Conservation (phyloP, 768 basidiomycete genomes). For the Gautieria morchelliformis region DNA sequence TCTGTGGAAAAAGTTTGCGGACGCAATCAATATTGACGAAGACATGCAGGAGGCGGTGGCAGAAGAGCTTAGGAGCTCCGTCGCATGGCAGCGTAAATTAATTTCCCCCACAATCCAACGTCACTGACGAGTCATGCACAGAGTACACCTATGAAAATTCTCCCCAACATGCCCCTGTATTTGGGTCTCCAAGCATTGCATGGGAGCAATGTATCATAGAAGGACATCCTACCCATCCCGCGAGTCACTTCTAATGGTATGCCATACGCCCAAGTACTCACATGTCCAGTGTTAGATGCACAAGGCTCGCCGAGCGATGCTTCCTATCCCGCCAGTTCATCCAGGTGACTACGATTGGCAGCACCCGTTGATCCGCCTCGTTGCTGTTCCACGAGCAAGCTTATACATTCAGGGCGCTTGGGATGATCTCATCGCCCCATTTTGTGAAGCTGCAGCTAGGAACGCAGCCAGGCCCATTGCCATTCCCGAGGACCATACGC, state of each 20-base stretch:
- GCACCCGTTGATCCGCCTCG: slow-evolving; percentile 40
- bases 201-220: slow-evolving; percentile 53
- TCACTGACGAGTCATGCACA: slow-evolving; percentile 10
- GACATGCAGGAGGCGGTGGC: slow-evolving; percentile 32
- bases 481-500: not conserved
- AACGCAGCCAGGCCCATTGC: not conserved
- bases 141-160: slow-evolving; percentile 32
- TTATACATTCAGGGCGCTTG: slow-evolving; percentile 37
- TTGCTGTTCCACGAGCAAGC: slow-evolving; percentile 28
- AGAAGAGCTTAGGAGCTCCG: slow-evolving; percentile 37
- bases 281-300: slow-evolving; percentile 41
- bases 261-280: slow-evolving; percentile 9
- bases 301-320: slow-evolving; percentile 34
- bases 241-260: slow-evolving; percentile 16
- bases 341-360: slow-evolving; percentile 35
- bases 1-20: slow-evolving; percentile 1
- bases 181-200: slow-evolving; percentile 33
- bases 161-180: slow-evolving; percentile 29
- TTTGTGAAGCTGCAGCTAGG: not conserved
- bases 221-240: slow-evolving; percentile 53
- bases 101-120: not conserved
- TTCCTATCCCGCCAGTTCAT: slow-evolving; percentile 7
- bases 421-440: slow-evolving; percentile 22
- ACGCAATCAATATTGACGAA: not conserved
- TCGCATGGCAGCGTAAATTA: slow-evolving; percentile 35